These are phyloP conservation scores for Hypericum androsaemum DNA, from an alignment of 345 rosid genomes.

Conservation along the genomic window DNA sequence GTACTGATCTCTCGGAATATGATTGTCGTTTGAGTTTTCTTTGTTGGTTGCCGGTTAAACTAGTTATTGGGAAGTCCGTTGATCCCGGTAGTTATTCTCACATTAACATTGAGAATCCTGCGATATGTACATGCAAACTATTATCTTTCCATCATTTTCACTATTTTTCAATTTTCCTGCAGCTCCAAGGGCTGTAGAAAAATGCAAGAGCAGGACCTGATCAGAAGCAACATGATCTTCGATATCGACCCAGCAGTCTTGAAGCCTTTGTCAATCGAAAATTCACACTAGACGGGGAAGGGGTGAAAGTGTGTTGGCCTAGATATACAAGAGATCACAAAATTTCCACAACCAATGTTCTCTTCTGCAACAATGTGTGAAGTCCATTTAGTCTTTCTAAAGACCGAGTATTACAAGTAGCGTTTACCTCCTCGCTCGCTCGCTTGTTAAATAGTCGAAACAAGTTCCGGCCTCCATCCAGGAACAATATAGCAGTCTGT, in stretches of 20 bases:
- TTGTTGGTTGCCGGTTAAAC: neutral
- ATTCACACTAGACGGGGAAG: neutral
- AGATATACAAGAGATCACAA: no score
- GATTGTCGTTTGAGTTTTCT: neutral
- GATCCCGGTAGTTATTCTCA: no score
- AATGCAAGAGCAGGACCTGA: slow-evolving; percentile 44
- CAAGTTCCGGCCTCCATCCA: no score
- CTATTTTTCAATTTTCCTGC: slow-evolving; percentile 12
- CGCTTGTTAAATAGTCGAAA: no score
- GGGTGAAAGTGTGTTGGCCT: slow-evolving; percentile 12
- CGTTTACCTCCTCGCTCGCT: no score
- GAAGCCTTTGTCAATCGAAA: neutral
- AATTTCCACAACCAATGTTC: no score
- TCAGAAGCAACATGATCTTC: slow-evolving; percentile 7
- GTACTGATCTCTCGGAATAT: slow-evolving; percentile 7
- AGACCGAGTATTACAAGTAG: no score
- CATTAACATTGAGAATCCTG: no score
- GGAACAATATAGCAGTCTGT: no score
- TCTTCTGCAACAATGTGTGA: no score
- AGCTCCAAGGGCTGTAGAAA: slow-evolving; percentile 68
- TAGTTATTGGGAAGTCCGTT: no score
- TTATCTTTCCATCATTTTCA: neutral
- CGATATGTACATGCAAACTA: neutral
- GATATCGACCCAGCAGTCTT: slow-evolving; percentile 22
- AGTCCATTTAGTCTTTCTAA: no score